Percentiles rank a stretch among this genome's conserved stretches.
These are phyloP conservation scores for Pinus taeda DNA, from an alignment of 75 land plant genomes.

Conservation along the genomic window DNA sequence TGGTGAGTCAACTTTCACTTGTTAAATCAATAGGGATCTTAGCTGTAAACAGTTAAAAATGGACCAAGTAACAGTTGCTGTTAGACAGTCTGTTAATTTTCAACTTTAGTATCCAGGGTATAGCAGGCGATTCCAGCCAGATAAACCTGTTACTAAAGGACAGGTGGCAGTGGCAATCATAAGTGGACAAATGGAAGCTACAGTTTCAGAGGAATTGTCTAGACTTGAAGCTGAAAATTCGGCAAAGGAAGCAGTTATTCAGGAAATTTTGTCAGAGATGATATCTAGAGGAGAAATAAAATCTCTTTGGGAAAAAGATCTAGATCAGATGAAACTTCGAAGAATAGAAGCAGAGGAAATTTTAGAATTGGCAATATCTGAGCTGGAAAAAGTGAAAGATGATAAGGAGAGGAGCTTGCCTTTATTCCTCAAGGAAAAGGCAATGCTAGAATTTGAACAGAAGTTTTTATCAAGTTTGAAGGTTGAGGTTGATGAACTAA, in stretches of 20 bases:
- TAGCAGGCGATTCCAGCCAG: conserved; percentile 82
- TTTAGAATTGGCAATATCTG: conserved; percentile 24
- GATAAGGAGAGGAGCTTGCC: conserved; percentile 28
- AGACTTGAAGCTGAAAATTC: conserved; percentile 75
- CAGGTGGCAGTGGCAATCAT: conserved; percentile 83
- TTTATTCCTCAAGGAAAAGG: conserved; percentile 52
- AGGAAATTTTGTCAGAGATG: conserved; percentile 63
- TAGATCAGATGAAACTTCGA: conserved; percentile 35
- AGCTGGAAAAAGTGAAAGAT: conserved; percentile 51
- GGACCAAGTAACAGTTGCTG: not conserved
- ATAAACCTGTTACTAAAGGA: conserved; percentile 82
- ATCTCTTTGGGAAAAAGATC: conserved; percentile 49
- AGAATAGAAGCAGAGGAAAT: conserved; percentile 37
- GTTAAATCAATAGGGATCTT: not conserved
- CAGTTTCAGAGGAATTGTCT: conserved; percentile 53
- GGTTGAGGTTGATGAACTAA: conserved; percentile 55
- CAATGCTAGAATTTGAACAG: conserved; percentile 68
- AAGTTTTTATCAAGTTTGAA: conserved; percentile 39
- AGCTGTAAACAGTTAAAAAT: not conserved
- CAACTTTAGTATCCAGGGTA: conserved; percentile 45
- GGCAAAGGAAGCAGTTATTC: conserved; percentile 53
- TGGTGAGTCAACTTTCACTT: conserved; percentile 39
- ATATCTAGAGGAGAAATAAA: conserved; percentile 55
- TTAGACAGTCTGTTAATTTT: not conserved
- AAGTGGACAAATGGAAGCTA: conserved; percentile 68